A percentile compares a stretch with the other conserved stretches of the same genome.
phyloP scores from a whole-genome alignment of 495 filamentous ascomycete species.

The Trichoderma gamsii region DNA sequence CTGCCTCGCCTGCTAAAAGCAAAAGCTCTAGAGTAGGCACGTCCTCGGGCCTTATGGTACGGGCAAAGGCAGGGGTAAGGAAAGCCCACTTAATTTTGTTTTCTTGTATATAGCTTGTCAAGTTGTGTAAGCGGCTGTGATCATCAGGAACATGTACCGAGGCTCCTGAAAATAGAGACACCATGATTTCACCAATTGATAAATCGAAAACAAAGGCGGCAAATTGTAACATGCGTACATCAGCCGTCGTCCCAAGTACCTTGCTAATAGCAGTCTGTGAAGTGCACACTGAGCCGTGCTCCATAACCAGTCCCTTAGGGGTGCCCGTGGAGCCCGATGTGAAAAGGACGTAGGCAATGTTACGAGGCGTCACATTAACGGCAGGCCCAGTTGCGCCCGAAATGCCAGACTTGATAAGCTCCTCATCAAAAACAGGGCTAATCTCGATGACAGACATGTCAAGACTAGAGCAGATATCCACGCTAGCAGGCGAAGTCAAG shows the following conservation, averaged over 20 bases:
- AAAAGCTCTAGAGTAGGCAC: constrained; percentile 35
- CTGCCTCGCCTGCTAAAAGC: constrained; percentile 31
- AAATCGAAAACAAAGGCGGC: constrained; percentile 47
- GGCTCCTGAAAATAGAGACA: neutral
- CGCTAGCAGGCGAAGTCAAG: neutral
- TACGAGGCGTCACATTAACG: constrained; percentile 44
- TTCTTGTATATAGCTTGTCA: neutral
- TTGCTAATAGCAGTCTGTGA: neutral
- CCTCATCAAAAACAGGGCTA: neutral
- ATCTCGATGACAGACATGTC: neutral
- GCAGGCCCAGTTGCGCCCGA: neutral
- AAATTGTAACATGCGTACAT: constrained; percentile 27
- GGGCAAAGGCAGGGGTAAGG: constrained; percentile 48
- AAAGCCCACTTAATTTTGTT: constrained; percentile 33
- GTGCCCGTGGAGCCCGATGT: constrained; percentile 52
- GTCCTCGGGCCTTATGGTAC: constrained; percentile 31
- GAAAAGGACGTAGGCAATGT: constrained; percentile 44
- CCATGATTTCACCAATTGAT: constrained; percentile 30
- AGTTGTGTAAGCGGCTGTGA: neutral
- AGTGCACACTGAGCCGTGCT: constrained; percentile 35
- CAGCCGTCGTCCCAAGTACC: neutral
- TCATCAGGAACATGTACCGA: neutral
- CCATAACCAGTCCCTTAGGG: constrained; percentile 38
- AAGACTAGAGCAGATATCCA: neutral
- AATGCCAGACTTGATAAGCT: neutral